A percentile compares a stretch with the other conserved stretches of the same genome.
Evolutionary conservation across 495 filamentous ascomycete genomes (phyloP).

Genomic region (Beverwykella pulmonaria): DNA sequence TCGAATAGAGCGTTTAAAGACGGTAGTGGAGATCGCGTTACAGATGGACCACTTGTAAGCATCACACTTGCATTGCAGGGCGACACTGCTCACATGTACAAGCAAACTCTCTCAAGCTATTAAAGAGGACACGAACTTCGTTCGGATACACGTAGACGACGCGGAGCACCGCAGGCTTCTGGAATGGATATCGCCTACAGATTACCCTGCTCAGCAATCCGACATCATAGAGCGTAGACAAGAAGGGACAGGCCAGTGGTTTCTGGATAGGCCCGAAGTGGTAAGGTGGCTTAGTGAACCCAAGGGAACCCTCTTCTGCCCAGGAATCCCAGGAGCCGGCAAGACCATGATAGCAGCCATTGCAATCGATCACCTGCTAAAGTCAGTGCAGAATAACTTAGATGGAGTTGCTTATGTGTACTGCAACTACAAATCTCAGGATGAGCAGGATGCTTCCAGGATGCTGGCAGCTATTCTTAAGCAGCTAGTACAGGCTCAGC

Average conservation of each 20-base stretch:
- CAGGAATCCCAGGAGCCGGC: not conserved
- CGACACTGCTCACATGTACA: not conserved
- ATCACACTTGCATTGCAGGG: not conserved
- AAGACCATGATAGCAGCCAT: slow-evolving; percentile 3
- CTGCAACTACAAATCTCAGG: not conserved
- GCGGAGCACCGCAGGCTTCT: slow-evolving; percentile 13
- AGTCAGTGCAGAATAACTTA: not conserved
- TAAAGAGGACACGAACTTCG: not conserved
- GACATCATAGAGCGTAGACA: slow-evolving; percentile 44
- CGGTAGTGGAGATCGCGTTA: slow-evolving; percentile 33
- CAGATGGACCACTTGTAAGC: slow-evolving; percentile 44
- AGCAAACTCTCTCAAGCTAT: too few species aligned
- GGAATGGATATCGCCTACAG: slow-evolving; percentile 25
- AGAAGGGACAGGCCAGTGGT: slow-evolving; percentile 49
- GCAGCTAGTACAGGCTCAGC: slow-evolving; percentile 1
- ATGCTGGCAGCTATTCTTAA: not conserved
- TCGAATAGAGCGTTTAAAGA: too few species aligned
- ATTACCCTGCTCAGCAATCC: slow-evolving; percentile 40
- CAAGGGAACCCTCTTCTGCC: slow-evolving; percentile 41
- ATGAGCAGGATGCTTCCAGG: not conserved
- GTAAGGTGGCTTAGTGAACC: slow-evolving; percentile 42
- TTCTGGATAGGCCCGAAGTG: slow-evolving; percentile 45
- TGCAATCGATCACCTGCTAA: not conserved
- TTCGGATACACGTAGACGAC: slow-evolving; percentile 4
- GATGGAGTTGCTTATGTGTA: not conserved